A percentile compares a stretch with the other conserved stretches of the same genome.
Conservation (phyloP, 208 protist genomes). For the Trichomonas tenax region DNA sequence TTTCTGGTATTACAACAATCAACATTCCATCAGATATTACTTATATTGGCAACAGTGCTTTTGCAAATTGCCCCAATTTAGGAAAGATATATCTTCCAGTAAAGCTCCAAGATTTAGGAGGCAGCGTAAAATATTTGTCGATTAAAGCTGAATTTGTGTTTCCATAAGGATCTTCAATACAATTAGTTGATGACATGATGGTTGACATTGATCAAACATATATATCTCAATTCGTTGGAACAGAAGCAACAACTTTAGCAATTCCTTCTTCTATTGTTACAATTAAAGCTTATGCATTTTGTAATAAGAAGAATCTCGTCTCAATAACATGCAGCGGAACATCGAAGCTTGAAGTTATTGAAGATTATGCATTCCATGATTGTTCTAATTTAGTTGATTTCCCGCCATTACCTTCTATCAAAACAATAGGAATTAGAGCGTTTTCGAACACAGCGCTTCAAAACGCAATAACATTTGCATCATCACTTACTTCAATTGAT, state of each 20-base stretch:
- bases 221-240: not conserved
- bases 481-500: not conserved
- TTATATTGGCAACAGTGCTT: not conserved
- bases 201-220: not conserved
- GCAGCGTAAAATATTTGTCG: not conserved
- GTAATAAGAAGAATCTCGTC: not conserved
- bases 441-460: not conserved
- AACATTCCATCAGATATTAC: not conserved
- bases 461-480: not conserved
- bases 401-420: not conserved
- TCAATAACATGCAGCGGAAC: not conserved
- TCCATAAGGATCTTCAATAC: not conserved
- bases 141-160: not conserved
- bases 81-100: not conserved
- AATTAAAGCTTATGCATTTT: not conserved
- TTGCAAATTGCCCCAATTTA: not conserved
- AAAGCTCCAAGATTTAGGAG: not conserved
- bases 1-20: not conserved
- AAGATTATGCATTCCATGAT: not conserved
- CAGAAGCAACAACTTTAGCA: not conserved
- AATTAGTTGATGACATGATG: not conserved
- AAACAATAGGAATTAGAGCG: not conserved
- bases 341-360: not conserved
- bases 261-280: not conserved
- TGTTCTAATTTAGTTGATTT: not conserved